Percentiles rank a stretch among this genome's conserved stretches.
Conservation (phyloP, 2,329 filamentous ascomycete genomes). For the Rugonectria rugulosa region DNA sequence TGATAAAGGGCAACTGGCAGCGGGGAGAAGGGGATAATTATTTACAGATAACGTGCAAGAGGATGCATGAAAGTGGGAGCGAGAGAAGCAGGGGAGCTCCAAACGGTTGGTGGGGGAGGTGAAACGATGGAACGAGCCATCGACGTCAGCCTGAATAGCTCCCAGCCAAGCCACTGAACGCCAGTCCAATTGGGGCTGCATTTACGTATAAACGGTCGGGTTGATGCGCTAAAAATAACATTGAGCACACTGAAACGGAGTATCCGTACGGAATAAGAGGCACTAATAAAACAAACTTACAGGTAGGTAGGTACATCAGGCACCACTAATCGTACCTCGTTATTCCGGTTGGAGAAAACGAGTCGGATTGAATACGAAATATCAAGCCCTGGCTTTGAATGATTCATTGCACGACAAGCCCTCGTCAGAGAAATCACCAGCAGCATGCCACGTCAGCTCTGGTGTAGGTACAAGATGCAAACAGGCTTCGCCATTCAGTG, state of each 20-base stretch:
- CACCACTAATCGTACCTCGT: no score
- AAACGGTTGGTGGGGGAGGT: not conserved
- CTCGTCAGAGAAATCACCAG: not conserved
- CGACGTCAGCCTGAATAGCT: conserved; percentile 8
- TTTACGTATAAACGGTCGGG: no score
- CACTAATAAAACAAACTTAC: no score
- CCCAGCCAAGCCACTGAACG: not conserved
- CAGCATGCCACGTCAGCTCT: no score
- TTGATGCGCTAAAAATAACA: no score
- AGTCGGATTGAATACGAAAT: not conserved
- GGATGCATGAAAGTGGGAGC: conserved; percentile 1
- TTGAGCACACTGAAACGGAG: no score
- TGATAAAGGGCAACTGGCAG: not conserved
- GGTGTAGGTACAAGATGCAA: no score
- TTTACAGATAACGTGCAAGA: not conserved
- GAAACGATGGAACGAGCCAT: not conserved
- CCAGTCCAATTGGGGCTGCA: no score
- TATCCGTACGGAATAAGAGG: no score
- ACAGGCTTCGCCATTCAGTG: no score
- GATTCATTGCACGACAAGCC: not conserved
- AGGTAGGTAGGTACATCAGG: no score
- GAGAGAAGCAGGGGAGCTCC: no score
- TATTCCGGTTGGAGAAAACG: not conserved
- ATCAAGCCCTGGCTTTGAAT: not conserved
- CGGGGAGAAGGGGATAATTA: not conserved